Evolutionary conservation across 805 yeast species (phyloP).

Genomic region (Jamesozyma rosinii): DNA sequence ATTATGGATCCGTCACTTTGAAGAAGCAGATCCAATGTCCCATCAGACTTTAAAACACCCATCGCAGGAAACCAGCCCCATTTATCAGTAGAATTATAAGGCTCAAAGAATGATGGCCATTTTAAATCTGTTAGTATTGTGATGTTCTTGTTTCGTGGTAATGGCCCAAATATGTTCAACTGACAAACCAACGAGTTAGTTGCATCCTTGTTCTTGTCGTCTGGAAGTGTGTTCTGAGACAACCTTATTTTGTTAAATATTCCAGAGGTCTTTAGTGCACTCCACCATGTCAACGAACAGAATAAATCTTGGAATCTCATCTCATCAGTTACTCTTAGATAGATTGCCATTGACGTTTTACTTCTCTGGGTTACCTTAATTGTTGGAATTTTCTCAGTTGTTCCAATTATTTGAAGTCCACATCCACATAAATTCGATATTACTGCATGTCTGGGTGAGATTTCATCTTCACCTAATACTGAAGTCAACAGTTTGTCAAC

Average conservation of each 20-base stretch:
- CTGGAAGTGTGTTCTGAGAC: neutral
- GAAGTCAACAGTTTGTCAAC: slow-evolving; percentile 2
- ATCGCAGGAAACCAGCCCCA: slow-evolving; percentile 68
- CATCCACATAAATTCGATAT: slow-evolving; percentile 22
- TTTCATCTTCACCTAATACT: neutral
- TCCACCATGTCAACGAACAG: slow-evolving; percentile 47
- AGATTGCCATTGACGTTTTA: slow-evolving; percentile 5
- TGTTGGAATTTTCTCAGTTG: slow-evolving; percentile 7
- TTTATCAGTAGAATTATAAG: slow-evolving; percentile 7
- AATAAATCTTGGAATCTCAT: slow-evolving; percentile 35
- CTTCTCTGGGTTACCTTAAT: slow-evolving; percentile 11
- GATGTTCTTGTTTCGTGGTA: slow-evolving; percentile 18
- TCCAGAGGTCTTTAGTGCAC: slow-evolving; percentile 42
- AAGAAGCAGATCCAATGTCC: slow-evolving; percentile 47
- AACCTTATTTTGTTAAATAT: slow-evolving; percentile 40
- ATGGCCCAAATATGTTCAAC: slow-evolving; percentile 57
- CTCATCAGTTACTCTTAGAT: slow-evolving; percentile 15
- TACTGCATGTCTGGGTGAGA: slow-evolving; percentile 7
- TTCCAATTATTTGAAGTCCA: slow-evolving; percentile 13
- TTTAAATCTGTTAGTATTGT: slow-evolving; percentile 5
- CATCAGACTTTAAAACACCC: slow-evolving; percentile 61
- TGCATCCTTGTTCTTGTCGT: neutral
- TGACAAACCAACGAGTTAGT: slow-evolving; percentile 47
- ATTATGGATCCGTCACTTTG: slow-evolving; percentile 57
- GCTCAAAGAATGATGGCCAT: slow-evolving; percentile 1